phyloP scores from a whole-genome alignment of 148 eudicot species.

The Rhododendron henanense region DNA sequence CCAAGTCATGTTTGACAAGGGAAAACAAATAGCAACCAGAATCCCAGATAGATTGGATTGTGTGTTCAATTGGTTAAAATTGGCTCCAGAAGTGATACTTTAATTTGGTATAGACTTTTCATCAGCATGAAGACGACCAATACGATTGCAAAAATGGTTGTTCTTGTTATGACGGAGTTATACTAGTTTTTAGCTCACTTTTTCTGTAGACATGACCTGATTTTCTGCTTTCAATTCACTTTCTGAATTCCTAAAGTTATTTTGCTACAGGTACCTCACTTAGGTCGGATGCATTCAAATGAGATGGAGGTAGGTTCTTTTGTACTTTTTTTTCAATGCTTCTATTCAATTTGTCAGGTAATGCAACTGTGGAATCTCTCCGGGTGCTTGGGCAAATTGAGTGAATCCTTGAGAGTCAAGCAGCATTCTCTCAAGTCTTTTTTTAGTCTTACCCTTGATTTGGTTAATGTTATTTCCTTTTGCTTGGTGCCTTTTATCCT shows the following conservation, averaged over 20 bases:
- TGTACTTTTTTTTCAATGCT: not conserved
- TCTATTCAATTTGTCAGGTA: not conserved
- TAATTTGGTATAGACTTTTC: not conserved
- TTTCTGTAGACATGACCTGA: not conserved
- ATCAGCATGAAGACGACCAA: not conserved
- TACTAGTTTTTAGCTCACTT: not conserved
- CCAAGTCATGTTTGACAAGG: not conserved
- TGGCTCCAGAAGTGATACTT: not conserved
- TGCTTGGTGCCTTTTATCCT: conserved; percentile 9
- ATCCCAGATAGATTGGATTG: not conserved
- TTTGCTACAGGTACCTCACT: conserved; percentile 71
- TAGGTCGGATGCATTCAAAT: conserved; percentile 91
- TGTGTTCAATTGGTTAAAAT: not conserved
- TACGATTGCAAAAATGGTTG: not conserved
- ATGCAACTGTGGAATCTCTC: not conserved
- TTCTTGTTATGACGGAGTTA: not conserved
- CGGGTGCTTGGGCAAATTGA: not conserved
- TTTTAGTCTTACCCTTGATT: not conserved
- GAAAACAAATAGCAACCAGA: not conserved
- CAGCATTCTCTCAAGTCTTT: not conserved
- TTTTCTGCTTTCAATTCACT: conserved; percentile 6
- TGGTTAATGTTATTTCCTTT: not conserved
- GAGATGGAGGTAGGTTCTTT: conserved; percentile 82
- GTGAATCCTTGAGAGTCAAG: not conserved
- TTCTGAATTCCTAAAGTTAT: not conserved